A percentile compares a stretch with the other conserved stretches of the same genome.
Conservation (phyloP, 306 rosid species). For the Rosa persica region DNA sequence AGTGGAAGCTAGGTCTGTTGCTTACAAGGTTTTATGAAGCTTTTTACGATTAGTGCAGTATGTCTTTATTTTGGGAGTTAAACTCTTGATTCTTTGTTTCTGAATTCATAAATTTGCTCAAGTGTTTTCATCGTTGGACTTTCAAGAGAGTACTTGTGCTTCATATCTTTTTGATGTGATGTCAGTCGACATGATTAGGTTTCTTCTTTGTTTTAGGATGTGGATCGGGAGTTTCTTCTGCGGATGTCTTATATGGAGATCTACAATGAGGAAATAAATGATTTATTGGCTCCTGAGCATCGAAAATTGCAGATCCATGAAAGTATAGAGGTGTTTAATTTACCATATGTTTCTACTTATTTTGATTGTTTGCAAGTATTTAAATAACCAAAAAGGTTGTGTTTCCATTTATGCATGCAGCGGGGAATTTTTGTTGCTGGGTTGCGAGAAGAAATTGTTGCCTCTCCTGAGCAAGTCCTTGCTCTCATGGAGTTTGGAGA, state of each 20-base stretch:
- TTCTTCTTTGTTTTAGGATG: slow-evolving; percentile 46
- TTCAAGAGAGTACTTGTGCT: neutral
- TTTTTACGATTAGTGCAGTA: neutral
- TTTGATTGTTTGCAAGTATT: slow-evolving; percentile 16
- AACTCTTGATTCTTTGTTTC: neutral
- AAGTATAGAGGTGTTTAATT: slow-evolving; percentile 63
- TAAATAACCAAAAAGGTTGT: slow-evolving; percentile 8
- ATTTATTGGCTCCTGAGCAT: slow-evolving; percentile 91
- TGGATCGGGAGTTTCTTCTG: slow-evolving; percentile 82
- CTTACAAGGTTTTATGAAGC: neutral
- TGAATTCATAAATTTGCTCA: neutral
- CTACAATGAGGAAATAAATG: slow-evolving; percentile 92
- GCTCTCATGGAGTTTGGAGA: slow-evolving; percentile 86
- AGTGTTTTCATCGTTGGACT: neutral
- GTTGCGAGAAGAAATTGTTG: slow-evolving; percentile 90
- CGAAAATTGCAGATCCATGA: slow-evolving; percentile 96
- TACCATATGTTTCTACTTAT: neutral
- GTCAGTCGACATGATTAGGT: neutral
- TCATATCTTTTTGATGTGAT: neutral
- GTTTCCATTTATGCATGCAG: slow-evolving; percentile 47
- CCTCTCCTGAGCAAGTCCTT: slow-evolving; percentile 87
- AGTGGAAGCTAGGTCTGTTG: neutral
- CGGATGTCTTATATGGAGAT: slow-evolving; percentile 99
- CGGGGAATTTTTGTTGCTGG: slow-evolving; percentile 97
- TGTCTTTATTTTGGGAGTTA: neutral